Evolutionary conservation across 2,329 filamentous ascomycete species (phyloP), one percentile per base, ranked within the genome.

Genomic region (Plectosphaerella sp.): DNA sequence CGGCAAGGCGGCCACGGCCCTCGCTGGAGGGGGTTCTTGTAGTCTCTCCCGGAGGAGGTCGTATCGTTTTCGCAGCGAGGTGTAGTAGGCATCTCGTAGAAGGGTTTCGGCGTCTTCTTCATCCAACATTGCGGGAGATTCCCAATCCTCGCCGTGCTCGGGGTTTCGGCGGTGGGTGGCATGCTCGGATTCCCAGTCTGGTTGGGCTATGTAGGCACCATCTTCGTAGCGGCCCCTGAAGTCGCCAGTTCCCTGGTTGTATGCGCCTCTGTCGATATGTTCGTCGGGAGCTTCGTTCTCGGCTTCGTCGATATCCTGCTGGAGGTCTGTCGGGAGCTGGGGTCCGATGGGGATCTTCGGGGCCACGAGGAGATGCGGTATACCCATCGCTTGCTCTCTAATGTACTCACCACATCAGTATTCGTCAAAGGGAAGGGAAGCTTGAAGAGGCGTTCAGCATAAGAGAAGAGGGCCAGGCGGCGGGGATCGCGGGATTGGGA

Each of bases 301-400:
- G 50, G 72, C 63, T 24, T 65, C 63, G 14, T 62, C 62, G 42
- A 64, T 59, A 42, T 59, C 54, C 14, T 64, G 55, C 35, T 63
- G 68, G 52, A 60, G 71, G 36, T 69, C 67, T 9, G 69, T 65
- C 5, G 76, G 77, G 4, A 75, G 67, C 59, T 78, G 72, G 1
- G 80, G 79, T 0, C 79, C 80, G 25, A 77, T 72, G 56, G 75
- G 77, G 11, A 74, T 66, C 57, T 75, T 79, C 5, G 82, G 77
- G 1, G 86, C 88, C 45, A 84, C 79, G 49, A 94, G 78, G 11
- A 94, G 72, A 58, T 86, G 79, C 1, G 90, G 90, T 35, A 95
- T 86, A 10, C 76, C 71, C 54, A 75, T 82, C n/a, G 89, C 89
- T 80, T 95, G 85, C 59, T 82, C 79, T 72, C 89, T 94, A 69